Evolutionary conservation across 352 stramenopile species (phyloP).

Genomic region (Phytopythium mirpurense): DNA sequence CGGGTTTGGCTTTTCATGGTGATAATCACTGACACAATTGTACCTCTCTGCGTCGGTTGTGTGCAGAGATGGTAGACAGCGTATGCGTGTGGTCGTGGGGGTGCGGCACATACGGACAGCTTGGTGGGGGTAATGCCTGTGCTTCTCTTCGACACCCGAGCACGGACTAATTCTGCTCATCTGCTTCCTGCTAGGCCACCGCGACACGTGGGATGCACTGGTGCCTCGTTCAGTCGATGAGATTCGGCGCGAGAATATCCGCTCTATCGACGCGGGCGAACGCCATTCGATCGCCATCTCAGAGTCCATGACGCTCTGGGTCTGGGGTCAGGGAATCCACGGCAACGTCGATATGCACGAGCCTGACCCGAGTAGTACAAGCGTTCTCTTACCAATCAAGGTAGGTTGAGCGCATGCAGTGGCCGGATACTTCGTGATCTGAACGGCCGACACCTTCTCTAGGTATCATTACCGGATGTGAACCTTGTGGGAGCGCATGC

Average conservation of each 20-base stretch:
- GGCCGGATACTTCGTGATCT: not conserved
- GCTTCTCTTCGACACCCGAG: not conserved
- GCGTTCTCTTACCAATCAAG: constrained; percentile 46
- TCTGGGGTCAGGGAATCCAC: constrained; percentile 71
- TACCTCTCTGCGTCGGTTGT: not conserved
- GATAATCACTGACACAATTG: too few species aligned
- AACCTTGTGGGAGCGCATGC: constrained; percentile 49
- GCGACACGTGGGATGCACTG: constrained; percentile 59
- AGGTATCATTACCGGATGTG: constrained; percentile 48
- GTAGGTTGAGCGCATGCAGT: constrained; percentile 14
- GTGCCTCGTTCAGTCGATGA: constrained; percentile 65
- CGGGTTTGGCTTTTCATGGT: too few species aligned
- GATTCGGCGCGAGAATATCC: constrained; percentile 50
- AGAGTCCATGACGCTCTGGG: constrained; percentile 49
- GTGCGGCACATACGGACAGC: constrained; percentile 48
- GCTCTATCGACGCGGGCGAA: constrained; percentile 57
- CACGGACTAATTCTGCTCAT: not conserved
- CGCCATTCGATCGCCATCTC: constrained; percentile 71
- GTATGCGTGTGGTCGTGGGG: constrained; percentile 77
- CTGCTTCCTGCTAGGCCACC: constrained; percentile 36
- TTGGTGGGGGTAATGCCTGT: constrained; percentile 28
- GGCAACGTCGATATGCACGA: constrained; percentile 35
- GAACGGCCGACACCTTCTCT: not conserved
- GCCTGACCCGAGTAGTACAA: constrained; percentile 37
- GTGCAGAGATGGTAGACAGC: constrained; percentile 44